Evolutionary conservation across 805 yeast genomes (phyloP).

Genomic region (Candida awuae): DNA sequence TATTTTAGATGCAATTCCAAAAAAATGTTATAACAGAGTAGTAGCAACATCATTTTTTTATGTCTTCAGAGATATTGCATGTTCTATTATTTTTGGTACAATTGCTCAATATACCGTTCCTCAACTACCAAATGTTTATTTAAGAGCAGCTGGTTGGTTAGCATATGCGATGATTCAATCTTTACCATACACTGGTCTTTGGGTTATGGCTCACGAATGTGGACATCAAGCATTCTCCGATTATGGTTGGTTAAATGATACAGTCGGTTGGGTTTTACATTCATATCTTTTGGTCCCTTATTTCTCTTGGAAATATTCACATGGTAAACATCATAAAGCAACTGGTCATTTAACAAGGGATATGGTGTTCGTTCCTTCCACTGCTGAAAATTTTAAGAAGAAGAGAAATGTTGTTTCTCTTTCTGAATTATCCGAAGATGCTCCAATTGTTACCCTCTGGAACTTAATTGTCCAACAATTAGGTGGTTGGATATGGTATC

Average conservation of each 20-base stretch:
- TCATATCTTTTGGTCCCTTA: constrained; percentile 74
- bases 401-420: constrained; percentile 24
- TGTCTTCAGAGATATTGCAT: constrained; percentile 57
- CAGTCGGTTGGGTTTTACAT: constrained; percentile 78
- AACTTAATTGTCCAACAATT: constrained; percentile 58
- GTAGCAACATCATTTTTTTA: constrained; percentile 47
- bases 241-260: constrained; percentile 63
- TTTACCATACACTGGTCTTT: constrained; percentile 64
- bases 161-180: constrained; percentile 49
- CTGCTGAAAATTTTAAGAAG: constrained; percentile 46
- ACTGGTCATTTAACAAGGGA: constrained; percentile 78
- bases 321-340: constrained; percentile 84
- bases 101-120: constrained; percentile 50
- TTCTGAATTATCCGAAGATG: constrained; percentile 59
- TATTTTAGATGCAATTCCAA: constrained; percentile 62
- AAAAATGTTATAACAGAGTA: constrained; percentile 64
- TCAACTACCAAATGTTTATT: constrained; percentile 31
- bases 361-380: constrained; percentile 76
- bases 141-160: constrained; percentile 54
- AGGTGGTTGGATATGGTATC: constrained; percentile 68
- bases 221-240: constrained; percentile 84
- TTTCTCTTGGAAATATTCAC: constrained; percentile 80
- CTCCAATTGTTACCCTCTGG: constrained; percentile 59
- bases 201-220: constrained; percentile 89
- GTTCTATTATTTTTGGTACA: constrained; percentile 42